Base-by-base conservation (phyloP, 345 rosid genomes). In the Kandelia obovata region DNA sequence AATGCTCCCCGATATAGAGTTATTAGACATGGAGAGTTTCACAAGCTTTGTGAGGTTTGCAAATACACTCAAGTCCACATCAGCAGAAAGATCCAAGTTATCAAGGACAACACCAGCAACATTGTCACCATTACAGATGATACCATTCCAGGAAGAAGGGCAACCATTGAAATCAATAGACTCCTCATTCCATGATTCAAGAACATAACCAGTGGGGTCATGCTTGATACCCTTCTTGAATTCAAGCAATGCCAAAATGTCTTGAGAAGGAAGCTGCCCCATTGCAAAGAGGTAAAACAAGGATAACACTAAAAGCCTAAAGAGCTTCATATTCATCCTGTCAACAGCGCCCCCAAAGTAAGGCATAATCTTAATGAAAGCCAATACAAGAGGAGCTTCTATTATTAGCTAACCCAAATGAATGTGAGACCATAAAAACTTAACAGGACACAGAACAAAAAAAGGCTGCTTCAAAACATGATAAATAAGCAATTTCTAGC, bases 191-290 rank as follows among this genome's bases (percentile, higher is more conserved):
- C 99, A 95, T 21, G 99, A 95, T 65, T 84, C 56, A 63, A 95
- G 88, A 10, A 95, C 96, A 85, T 79, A 95, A 46, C 97, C 96
- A n/a, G 97, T 85, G 23, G 99, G 99, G 77, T 95, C 99, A 82
- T 90, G 92, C 81, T 86, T 90, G 68, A 95, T 82, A 37, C 96
- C 96, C 85, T 92, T 95, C 88, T 95, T 92, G 83, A 92, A 95
- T 71, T 88, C 92, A 15, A 89, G 97, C 85, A 95, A 81, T 35
- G 96, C 91, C 78, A 95, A 80, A 61, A 95, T 95, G 71, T 95
- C 99, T 79, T 88, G 97, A 21, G 99, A 95, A 39, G 97, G 99
- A 78, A 92, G 96, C 78, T 95, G 99, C 52, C 91, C 99, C 83
- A 83, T 71, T 17, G 89, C 80, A 69, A 83, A 77, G 51, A 90